Conservation (phyloP, 495 filamentous ascomycete genomes). For the Schizothecium vesticola region DNA sequence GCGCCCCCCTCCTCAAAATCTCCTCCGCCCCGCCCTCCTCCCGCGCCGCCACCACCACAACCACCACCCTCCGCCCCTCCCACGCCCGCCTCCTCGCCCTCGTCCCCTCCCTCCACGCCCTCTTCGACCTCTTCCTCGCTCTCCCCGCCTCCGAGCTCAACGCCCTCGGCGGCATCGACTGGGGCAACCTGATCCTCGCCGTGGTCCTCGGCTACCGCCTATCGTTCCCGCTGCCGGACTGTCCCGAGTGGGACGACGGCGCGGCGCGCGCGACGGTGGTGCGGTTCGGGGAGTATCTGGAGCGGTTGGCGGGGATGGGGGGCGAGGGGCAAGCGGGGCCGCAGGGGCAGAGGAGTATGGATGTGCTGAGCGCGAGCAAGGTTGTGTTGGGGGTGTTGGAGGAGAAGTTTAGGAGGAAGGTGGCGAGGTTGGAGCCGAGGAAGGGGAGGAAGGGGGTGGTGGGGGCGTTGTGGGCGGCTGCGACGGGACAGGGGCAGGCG, state of each 20-base stretch:
- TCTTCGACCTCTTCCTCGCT: slow-evolving; percentile 28
- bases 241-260: slow-evolving; percentile 34
- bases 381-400: slow-evolving; percentile 37
- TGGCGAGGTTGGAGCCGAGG: slow-evolving; percentile 28
- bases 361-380: slow-evolving; percentile 34
- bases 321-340: neutral
- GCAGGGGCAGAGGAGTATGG: slow-evolving; percentile 13
- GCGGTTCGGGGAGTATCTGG: slow-evolving; percentile 28
- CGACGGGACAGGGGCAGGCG: neutral
- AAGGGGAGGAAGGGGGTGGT: neutral
- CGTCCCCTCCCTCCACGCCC: slow-evolving; percentile 18
- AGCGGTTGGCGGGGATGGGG: slow-evolving; percentile 21
- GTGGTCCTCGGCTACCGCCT: slow-evolving; percentile 39
- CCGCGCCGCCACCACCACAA: neutral
- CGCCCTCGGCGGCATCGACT: slow-evolving; percentile 31
- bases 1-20: slow-evolving; percentile 31
- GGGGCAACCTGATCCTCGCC: slow-evolving; percentile 30
- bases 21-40: slow-evolving; percentile 16
- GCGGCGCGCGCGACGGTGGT: slow-evolving; percentile 25
- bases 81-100: slow-evolving; percentile 7
- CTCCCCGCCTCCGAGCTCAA: slow-evolving; percentile 22
- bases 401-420: slow-evolving; percentile 33
- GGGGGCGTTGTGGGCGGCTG: neutral
- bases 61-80: slow-evolving; percentile 12
- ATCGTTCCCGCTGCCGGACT: slow-evolving; percentile 33